Evolutionary conservation across 805 yeast species (phyloP), one percentile per base, ranked within the genome.

Genomic region (Sugiyamaella marilandica): DNA sequence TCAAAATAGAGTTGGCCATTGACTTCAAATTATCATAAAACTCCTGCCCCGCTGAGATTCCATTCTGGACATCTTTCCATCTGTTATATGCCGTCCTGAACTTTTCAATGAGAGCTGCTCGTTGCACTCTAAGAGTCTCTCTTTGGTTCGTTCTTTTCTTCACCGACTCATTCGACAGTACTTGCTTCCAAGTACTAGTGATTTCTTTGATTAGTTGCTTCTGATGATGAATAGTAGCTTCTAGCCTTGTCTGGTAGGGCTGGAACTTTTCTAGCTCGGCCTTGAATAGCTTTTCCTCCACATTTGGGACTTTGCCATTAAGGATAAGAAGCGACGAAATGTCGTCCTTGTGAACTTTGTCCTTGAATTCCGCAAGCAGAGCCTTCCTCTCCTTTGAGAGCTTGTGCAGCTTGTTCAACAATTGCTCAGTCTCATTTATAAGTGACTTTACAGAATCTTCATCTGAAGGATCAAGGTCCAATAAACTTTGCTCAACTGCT

Each of bases 261-360:
- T 78, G 79, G 67, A 89, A 92, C 67, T 92, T 92, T 47, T 76
- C 79, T 57, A 92, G 70, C 65, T 89, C 96, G 53, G 79, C 77
- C 14, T 81, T 78, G 64, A 91, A 90, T 11, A 85, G 65, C 3
- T 56, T 68, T 9, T 76, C 71, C 53, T 84, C 90, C 44, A 78
- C 74, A 7, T 80, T 81, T 4, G 81, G 71, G 36, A 76, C 77
- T 43, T 79, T 76, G 55, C 79, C 81, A 64, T 87, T 84, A 58
- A 84, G 72, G 8, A 92, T 78, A 32, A 92, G 73, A 10, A 84
- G 73, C 50, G 84, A 83, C 0, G 96, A 84, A 47, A 90, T 88
- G 64, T 92, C 97, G 69, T 92, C 98, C 11, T 77, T 74, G 61
- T 84, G 94, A 33, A 87, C 82, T 46, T 79, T 78, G 5, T 73